These are phyloP conservation scores for Dioscorea zingiberensis DNA, from an alignment of 106 monocot species.

Conservation along the genomic window DNA sequence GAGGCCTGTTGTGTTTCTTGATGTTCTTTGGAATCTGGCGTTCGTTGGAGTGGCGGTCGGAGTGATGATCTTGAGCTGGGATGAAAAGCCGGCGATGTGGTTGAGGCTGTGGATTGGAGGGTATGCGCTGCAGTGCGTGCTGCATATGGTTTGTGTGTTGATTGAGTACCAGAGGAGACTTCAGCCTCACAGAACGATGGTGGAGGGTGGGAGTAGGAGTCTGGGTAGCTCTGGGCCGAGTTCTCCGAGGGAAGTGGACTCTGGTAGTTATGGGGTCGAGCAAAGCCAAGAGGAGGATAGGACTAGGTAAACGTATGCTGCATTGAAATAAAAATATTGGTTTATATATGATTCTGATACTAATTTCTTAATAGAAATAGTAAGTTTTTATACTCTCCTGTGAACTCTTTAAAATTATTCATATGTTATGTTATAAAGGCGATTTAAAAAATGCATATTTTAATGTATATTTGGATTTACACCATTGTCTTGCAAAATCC, in stretches of 20 bases:
- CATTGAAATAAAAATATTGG: neutral
- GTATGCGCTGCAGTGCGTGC: conserved; percentile 52
- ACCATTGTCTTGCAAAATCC: too few relatives aligned
- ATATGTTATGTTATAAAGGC: neutral
- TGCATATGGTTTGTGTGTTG: conserved; percentile 47
- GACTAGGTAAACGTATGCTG: conserved; percentile 19
- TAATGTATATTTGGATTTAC: neutral
- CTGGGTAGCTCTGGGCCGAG: conserved; percentile 8
- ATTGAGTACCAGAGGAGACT: conserved; percentile 22
- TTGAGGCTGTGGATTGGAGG: conserved; percentile 51
- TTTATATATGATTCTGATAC: neutral
- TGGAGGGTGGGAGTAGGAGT: too few relatives aligned
- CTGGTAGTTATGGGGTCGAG: conserved; percentile 11
- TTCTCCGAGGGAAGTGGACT: conserved; percentile 8
- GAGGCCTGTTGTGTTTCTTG: conserved; percentile 47
- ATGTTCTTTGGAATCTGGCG: conserved; percentile 59
- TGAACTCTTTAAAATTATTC: neutral
- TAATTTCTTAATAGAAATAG: neutral
- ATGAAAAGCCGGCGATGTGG: conserved; percentile 41
- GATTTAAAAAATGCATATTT: neutral
- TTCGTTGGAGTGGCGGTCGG: conserved; percentile 38
- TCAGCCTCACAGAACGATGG: neutral
- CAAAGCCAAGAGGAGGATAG: conserved; percentile 20
- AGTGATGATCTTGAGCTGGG: conserved; percentile 23
- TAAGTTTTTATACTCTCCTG: neutral